Percentiles rank a stretch among this genome's conserved stretches.
Conservation (phyloP, 495 filamentous ascomycete species). For the Bryoglossum gracile region DNA sequence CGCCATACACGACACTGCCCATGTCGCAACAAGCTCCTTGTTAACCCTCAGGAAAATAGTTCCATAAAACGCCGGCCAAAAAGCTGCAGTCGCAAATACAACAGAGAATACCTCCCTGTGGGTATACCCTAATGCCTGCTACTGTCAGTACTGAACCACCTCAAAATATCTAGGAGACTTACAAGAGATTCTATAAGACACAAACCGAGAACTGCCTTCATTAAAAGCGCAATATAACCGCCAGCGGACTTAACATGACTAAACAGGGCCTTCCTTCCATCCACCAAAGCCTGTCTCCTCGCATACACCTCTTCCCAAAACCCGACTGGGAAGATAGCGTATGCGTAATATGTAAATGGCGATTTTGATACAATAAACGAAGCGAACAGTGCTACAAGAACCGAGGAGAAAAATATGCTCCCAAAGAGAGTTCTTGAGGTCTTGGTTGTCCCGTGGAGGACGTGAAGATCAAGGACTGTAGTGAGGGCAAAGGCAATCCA, state of each 20-base stretch:
- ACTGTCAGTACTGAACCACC: neutral
- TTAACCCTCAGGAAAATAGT: slow-evolving; percentile 61
- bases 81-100: slow-evolving; percentile 64
- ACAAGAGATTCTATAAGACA: slow-evolving; percentile 77
- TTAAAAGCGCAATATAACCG: slow-evolving; percentile 45
- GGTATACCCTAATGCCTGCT: slow-evolving; percentile 69
- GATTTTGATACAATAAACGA: slow-evolving; percentile 73
- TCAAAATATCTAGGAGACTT: slow-evolving; percentile 29
- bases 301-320: slow-evolving; percentile 98
- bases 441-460: slow-evolving; percentile 65
- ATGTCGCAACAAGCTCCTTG: slow-evolving; percentile 54
- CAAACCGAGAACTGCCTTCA: slow-evolving; percentile 61
- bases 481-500: slow-evolving; percentile 96
- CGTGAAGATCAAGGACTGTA: slow-evolving; percentile 83
- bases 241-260: slow-evolving; percentile 53
- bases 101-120: slow-evolving; percentile 79
- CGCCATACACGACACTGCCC: slow-evolving; percentile 65
- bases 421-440: slow-evolving; percentile 56
- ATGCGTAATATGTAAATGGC: slow-evolving; percentile 82
- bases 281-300: slow-evolving; percentile 57
- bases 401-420: slow-evolving; percentile 62
- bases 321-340: slow-evolving; percentile 81
- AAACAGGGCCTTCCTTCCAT: slow-evolving; percentile 63
- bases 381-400: slow-evolving; percentile 68
- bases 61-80: slow-evolving; percentile 77